phyloP scores from a whole-genome alignment of 2,329 filamentous ascomycete genomes.

The Fusarium chlamydosporum region DNA sequence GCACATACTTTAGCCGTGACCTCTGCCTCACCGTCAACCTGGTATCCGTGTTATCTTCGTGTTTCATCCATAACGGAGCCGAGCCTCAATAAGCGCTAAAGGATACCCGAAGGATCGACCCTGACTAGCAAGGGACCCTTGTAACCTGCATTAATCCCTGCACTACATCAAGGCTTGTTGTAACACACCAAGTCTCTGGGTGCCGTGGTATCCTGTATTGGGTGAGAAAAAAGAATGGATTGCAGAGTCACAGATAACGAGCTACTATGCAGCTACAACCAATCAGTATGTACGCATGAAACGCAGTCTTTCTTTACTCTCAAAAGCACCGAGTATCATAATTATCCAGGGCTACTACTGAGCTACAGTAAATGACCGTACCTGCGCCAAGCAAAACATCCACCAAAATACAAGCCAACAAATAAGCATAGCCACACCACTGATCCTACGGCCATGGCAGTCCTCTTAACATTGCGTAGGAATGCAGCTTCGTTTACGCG shows the following conservation, averaged over 20 bases:
- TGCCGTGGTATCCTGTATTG: neutral
- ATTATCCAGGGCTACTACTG: neutral
- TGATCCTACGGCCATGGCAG: slow-evolving; percentile 39
- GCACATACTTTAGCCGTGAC: neutral
- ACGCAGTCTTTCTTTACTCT: slow-evolving; percentile 6
- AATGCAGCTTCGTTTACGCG: slow-evolving; percentile 44
- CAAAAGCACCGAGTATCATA: neutral
- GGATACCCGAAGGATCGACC: slow-evolving; percentile 12
- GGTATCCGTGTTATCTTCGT: neutral
- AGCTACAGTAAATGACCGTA: neutral
- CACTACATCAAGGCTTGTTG: neutral
- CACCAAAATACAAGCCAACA: slow-evolving; percentile 17
- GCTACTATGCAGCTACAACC: neutral
- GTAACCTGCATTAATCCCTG: neutral
- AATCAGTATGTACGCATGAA: neutral
- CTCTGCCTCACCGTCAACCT: neutral
- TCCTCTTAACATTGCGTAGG: slow-evolving; percentile 37
- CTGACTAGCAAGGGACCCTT: neutral
- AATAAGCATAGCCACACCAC: slow-evolving; percentile 36
- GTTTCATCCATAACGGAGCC: slow-evolving; percentile 10
- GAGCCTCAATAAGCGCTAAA: slow-evolving; percentile 1
- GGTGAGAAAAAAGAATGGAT: neutral
- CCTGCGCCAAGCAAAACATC: slow-evolving; percentile 8
- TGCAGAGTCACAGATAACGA: neutral
- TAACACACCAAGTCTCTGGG: neutral